Evolutionary conservation across 208 protist genomes (phyloP), one percentile per base, ranked within the genome.

Genomic region (Crithidia sp.): DNA sequence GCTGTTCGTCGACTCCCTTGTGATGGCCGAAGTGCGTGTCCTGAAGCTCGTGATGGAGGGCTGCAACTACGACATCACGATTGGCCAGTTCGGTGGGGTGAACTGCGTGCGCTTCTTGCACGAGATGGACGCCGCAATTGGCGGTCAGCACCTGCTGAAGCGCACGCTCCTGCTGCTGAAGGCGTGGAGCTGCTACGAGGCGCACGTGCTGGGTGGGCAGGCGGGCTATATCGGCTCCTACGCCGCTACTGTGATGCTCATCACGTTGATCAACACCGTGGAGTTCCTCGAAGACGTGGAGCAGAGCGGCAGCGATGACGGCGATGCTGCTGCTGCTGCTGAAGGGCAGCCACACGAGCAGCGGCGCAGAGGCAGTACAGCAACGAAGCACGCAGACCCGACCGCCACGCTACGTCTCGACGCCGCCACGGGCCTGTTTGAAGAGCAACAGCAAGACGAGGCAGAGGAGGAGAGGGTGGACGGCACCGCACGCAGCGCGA

Each of bases 151-250:
- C 74, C 71, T 98, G 50, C 83, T 98, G 43, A 97, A 98, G 87
- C 81, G 92, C 19, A 95, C 92, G 13, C 76, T 98, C 44, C 72
- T 98, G 55, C 72, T 98, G 19, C 70, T 97, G 19, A 98, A 98
- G 79, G 79, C 89, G 60, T 98, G 95, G 94, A 92, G 85, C 74
- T 86, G 79, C 75, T 98, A 97, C 75, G 94, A 98, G 75, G 86
- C 89, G 2, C 89, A 94, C 70, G 82, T 97, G n/a, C 82, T 98
- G 12, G 93, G 93, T 61, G 88, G 90, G 10, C 89, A 97, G 66
- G 89, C 84, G 50, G 94, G 95, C 19, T 90, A 97, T 62, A 87
- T 98, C 57, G 89, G 90, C 61, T 95, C 93, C 40, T 98, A 97
- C 77, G 86, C 91, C 0, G 83, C 94, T 5, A 98, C 93, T 7